These are phyloP conservation scores for Neoboletus subvelutipes DNA, from an alignment of 768 basidiomycete genomes.

Conservation along the genomic window DNA sequence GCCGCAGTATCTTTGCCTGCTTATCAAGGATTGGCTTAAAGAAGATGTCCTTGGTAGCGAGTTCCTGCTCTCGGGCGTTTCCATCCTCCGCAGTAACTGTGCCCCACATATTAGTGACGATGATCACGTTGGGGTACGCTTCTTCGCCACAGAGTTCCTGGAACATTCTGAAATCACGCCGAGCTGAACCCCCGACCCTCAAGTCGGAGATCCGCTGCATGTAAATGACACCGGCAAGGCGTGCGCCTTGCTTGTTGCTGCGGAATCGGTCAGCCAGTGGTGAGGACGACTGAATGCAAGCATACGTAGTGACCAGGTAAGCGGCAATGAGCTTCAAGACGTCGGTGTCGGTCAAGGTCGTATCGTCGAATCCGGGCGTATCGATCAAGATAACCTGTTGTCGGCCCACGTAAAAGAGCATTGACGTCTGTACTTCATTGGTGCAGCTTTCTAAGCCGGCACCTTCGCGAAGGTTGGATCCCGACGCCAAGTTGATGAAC, in stretches of 20 bases:
- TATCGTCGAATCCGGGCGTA: constrained; percentile 65
- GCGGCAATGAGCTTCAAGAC: constrained; percentile 51
- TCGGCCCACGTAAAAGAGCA: constrained; percentile 29
- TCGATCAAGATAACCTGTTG: constrained; percentile 51
- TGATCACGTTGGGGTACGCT: constrained; percentile 49
- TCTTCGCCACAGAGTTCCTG: constrained; percentile 51
- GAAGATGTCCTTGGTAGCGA: constrained; percentile 40
- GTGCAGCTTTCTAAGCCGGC: constrained; percentile 38
- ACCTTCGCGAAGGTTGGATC: constrained; percentile 32
- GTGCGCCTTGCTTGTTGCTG: constrained; percentile 37
- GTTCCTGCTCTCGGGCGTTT: constrained; percentile 44
- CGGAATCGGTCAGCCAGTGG: constrained; percentile 12
- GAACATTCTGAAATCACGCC: constrained; percentile 52
- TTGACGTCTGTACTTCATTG: constrained; percentile 31
- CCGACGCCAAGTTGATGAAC: constrained; percentile 40
- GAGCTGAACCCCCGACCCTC: constrained; percentile 48
- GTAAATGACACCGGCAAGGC: constrained; percentile 50
- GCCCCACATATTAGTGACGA: constrained; percentile 57
- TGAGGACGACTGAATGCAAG: not conserved
- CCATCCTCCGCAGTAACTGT: constrained; percentile 38
- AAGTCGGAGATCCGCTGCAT: constrained; percentile 52
- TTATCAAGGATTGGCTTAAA: constrained; percentile 51
- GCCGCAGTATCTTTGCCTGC: constrained; percentile 43
- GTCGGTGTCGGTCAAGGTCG: constrained; percentile 47
- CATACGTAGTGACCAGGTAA: constrained; percentile 34